These are phyloP conservation scores for Rhodocollybia butyracea DNA, from an alignment of 768 basidiomycete species.

Conservation along the genomic window DNA sequence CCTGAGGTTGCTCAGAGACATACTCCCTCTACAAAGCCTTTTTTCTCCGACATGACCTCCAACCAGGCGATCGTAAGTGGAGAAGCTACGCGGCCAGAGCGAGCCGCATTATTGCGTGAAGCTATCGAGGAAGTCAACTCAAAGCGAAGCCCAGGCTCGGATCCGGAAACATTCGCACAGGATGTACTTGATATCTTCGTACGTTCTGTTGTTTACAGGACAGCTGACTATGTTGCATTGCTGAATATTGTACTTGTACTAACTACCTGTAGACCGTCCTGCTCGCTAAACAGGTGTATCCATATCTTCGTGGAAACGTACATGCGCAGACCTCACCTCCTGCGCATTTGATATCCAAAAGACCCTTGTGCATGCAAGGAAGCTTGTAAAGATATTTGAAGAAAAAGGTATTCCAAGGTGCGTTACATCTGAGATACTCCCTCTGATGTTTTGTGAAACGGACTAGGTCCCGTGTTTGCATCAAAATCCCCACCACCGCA, in stretches of 20 bases:
- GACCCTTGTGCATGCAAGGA: constrained; percentile 40
- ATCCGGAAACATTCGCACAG: constrained; percentile 25
- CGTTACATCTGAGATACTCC: background rate
- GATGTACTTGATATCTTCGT: constrained; percentile 39
- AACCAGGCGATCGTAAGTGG: constrained; percentile 44
- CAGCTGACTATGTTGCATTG: background rate
- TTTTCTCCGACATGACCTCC: constrained; percentile 47
- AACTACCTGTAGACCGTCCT: constrained; percentile 34
- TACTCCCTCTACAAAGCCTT: constrained; percentile 13
- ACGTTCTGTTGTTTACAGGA: constrained; percentile 4
- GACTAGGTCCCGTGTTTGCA: constrained; percentile 44
- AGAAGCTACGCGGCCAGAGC: constrained; percentile 30
- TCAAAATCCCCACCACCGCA: constrained; percentile 58
- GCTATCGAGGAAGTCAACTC: constrained; percentile 28
- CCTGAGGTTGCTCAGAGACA: constrained; percentile 33
- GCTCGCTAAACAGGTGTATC: constrained; percentile 40
- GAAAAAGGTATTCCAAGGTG: constrained; percentile 40
- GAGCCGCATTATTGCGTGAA: constrained; percentile 24
- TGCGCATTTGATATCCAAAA: constrained; percentile 35
- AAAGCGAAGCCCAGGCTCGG: constrained; percentile 13
- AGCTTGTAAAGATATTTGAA: constrained; percentile 37
- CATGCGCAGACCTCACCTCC: constrained; percentile 43
- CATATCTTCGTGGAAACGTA: constrained; percentile 39
- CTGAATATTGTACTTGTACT: background rate
- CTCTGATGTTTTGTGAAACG: background rate